Base-by-base conservation (phyloP, 306 rosid species). In the Trichosanthes cucumerina region DNA sequence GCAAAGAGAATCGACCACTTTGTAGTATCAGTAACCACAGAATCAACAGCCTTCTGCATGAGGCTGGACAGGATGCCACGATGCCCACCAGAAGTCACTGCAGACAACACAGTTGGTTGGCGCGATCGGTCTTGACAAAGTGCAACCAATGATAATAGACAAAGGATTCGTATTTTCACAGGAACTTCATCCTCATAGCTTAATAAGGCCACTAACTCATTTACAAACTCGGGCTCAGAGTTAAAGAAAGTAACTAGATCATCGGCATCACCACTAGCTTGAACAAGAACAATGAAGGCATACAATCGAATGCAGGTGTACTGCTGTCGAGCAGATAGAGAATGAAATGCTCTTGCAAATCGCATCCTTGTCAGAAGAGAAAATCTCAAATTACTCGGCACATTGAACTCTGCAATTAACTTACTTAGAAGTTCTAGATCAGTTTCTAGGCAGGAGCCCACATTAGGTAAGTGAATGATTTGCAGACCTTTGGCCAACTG, bases 71-170 rank as follows among this genome's bases (percentile, higher is more conserved):
- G 84, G 78, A 96, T 96, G 53, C 98, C 98, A 60, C 97, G 99
- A 83, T 96, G 93, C 76, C 99, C 99, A 73, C 99, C 99, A 84
- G 99, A 91, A 76, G 98, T 90, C 77, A 92, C 93, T 4, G 98
- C 98, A 49, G 96, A 84, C 85, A 91, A 82, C 72, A 92, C 97
- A 58, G 89, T 79, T 77, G 93, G 85, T 83, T 88, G 98, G 82
- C 94, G 91, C 4, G 99, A 85, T 59, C 99, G 92, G 81, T 91
- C 99, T 84, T 91, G 99, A 87, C 96, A 96, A 58, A 91, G 92
- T 75, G 99, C 97, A 87, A 92, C 94, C 87, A 96, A 82, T 6
- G 99, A 89, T 82, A 88, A 91, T 87, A 91, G 84, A 82, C 97
- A 92, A 24, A 92, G 85, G 83, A 90, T 82, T 76, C 98, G 88